Conservation (phyloP, 768 basidiomycete genomes). For the Sarcodon aspratus region DNA sequence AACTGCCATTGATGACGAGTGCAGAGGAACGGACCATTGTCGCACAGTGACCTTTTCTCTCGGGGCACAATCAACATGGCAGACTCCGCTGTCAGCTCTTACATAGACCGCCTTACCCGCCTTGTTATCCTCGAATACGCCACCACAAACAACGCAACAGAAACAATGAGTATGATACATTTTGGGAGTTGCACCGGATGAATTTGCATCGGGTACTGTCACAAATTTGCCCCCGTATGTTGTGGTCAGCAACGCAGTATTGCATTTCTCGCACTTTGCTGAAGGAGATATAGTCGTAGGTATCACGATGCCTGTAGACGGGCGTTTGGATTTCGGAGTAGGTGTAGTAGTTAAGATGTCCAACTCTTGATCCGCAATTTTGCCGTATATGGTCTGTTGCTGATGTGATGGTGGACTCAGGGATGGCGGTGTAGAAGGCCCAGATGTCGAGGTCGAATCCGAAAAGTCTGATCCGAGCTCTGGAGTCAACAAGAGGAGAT, state of each 20-base stretch:
- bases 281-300: slow-evolving; percentile 24
- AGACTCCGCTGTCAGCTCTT: slow-evolving; percentile 49
- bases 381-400: slow-evolving; percentile 1
- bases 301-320: slow-evolving; percentile 10
- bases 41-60: slow-evolving; percentile 29
- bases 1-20: slow-evolving; percentile 11
- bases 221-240: slow-evolving; percentile 56
- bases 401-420: slow-evolving; percentile 20
- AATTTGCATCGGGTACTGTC: slow-evolving; percentile 46
- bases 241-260: slow-evolving; percentile 41
- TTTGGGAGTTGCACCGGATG: slow-evolving; percentile 32
- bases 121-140: slow-evolving; percentile 46
- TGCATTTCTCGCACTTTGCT: slow-evolving; percentile 51
- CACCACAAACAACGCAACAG: slow-evolving; percentile 55
- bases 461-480: slow-evolving; percentile 52
- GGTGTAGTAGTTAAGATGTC: slow-evolving; percentile 6
- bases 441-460: slow-evolving; percentile 35
- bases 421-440: slow-evolving; percentile 38
- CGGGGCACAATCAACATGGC: slow-evolving; percentile 52
- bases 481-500: slow-evolving; percentile 26
- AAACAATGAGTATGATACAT: slow-evolving; percentile 72
- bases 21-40: not conserved
- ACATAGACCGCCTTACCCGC: slow-evolving; percentile 66
- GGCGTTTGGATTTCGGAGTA: slow-evolving; percentile 15
- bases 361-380: not conserved